Base-by-base conservation (phyloP, 2,329 filamentous ascomycete genomes). In the Colletotrichum zoysiae region DNA sequence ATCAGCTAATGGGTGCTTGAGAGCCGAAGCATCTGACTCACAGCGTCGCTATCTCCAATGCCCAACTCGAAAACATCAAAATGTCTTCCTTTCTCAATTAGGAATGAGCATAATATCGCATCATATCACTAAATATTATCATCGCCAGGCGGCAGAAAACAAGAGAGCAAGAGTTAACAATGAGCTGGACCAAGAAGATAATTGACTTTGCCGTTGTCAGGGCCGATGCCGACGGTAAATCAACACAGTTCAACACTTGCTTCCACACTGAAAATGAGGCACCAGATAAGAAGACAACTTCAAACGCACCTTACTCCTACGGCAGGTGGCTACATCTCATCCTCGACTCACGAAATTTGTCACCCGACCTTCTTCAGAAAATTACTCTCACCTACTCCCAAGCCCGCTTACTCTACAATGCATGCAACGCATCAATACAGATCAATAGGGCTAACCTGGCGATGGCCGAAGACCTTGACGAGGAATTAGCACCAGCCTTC, bases 321-420 rank as follows among this genome's bases (percentile, higher is more conserved):
- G 5, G 76, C n/a, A 77, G 81, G 70, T 86, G 83, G 84, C 78
- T 84, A 1, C 76, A 80, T 0, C 72, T 85, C 5, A 83, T 86
- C 46, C 75, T 82, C 0, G 65, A 71, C 30, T 81, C 78, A 7
- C 82, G 83, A 40, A 69, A 74, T 1, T 68, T 84, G 1, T 20
- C 73, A 1, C 30, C 63, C 9, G 53, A 65, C 0, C 76, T 65
- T 20, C 69, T 77, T 40, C 83, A 83, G 73, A 76, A 66, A 6
- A 60, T 82, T 38, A 59, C 62, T 0, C 75, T 84, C 20, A 77
- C 78, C 1, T 75, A 23, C 1, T 7, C 74, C 5, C 79, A 83
- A 72, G 75, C 75, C 9, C 75, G 70, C 16, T 74, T 83, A 26
- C 70, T 84, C 16, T 71, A 81, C 57, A 60, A 72, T 3, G 44